A percentile compares a stretch with the other conserved stretches of the same genome.
These are phyloP conservation scores for Lactarius psammicola DNA, from an alignment of 768 basidiomycete species.

Conservation along the genomic window DNA sequence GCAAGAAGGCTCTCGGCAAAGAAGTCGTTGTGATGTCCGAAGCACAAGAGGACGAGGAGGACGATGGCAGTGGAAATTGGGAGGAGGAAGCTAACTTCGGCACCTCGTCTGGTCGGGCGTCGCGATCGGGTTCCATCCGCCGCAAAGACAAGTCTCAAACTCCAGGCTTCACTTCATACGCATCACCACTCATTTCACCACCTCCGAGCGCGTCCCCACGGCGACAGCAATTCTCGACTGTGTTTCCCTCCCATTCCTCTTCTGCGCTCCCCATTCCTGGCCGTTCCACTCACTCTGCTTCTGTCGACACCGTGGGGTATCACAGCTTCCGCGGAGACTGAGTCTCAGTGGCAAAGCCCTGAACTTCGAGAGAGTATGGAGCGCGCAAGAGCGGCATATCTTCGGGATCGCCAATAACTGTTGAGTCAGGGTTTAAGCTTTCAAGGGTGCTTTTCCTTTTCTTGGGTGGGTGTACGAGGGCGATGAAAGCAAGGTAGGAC, in stretches of 20 bases:
- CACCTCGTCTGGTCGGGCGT: conserved; percentile 23
- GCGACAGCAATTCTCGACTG: conserved; percentile 15
- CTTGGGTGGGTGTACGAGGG: conserved; percentile 1
- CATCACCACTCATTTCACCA: conserved; percentile 34
- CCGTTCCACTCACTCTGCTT: conserved; percentile 30
- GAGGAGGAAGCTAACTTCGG: conserved; percentile 54
- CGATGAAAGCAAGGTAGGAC: conserved; percentile 6
- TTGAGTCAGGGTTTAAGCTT: not conserved
- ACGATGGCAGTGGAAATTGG: conserved; percentile 75
- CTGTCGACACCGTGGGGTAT: conserved; percentile 18
- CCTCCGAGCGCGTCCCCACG: conserved; percentile 31
- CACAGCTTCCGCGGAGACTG: conserved; percentile 46
- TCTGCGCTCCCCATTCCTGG: conserved; percentile 35
- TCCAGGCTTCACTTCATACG: conserved; percentile 30
- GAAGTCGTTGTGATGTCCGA: conserved; percentile 81
- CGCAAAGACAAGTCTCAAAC: conserved; percentile 27
- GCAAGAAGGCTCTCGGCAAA: conserved; percentile 70
- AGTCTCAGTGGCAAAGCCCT: conserved; percentile 55
- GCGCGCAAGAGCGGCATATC: conserved; percentile 50
- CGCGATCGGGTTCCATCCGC: conserved; percentile 32
- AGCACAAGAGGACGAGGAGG: conserved; percentile 68
- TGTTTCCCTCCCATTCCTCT: conserved; percentile 31
- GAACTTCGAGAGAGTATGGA: conserved; percentile 73
- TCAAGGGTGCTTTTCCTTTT: not conserved
- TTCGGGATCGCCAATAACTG: conserved; percentile 23